phyloP scores from a whole-genome alignment of 371 early-diverging fungal genomes.

The Mortierella sp. region DNA sequence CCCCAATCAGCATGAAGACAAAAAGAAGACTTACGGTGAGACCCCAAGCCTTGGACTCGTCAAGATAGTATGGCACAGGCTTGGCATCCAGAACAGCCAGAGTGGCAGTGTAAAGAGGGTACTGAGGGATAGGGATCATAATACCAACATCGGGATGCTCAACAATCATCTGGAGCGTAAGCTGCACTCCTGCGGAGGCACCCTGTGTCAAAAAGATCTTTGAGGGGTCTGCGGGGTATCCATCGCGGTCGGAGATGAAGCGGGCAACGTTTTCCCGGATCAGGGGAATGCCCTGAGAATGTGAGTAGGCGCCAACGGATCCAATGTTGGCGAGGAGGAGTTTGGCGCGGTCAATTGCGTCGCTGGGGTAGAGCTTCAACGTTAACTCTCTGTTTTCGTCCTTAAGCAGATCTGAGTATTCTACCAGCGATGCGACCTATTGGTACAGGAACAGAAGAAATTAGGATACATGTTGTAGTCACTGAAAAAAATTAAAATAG shows the following conservation, averaged over 20 bases:
- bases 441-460: background rate
- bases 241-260: constrained; percentile 88
- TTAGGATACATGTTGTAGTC: background rate
- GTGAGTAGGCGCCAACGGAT: constrained; percentile 94
- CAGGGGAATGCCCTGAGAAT: constrained; percentile 91
- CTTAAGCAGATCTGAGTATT: constrained; percentile 87
- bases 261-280: constrained; percentile 91
- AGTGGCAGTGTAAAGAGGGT: constrained; percentile 98
- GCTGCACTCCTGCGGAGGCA: constrained; percentile 92
- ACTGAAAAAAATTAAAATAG: background rate
- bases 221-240: constrained; percentile 86
- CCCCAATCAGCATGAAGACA: background rate
- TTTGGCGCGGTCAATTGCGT: constrained; percentile 91
- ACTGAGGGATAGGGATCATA: constrained; percentile 99
- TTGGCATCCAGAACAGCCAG: constrained; percentile 85
- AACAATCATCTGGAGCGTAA: constrained; percentile 86
- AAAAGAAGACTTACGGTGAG: constrained; percentile 67
- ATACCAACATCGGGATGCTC: constrained; percentile 86
- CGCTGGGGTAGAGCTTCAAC: constrained; percentile 82
- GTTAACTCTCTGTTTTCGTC: constrained; percentile 66
- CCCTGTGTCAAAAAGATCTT: constrained; percentile 94
- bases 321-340: constrained; percentile 76
- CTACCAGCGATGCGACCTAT: constrained; percentile 88
- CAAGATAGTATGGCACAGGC: constrained; percentile 93
- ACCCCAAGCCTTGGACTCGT: constrained; percentile 91